Evolutionary conservation across 148 eudicot genomes (phyloP).

Genomic region (Silene conica): DNA sequence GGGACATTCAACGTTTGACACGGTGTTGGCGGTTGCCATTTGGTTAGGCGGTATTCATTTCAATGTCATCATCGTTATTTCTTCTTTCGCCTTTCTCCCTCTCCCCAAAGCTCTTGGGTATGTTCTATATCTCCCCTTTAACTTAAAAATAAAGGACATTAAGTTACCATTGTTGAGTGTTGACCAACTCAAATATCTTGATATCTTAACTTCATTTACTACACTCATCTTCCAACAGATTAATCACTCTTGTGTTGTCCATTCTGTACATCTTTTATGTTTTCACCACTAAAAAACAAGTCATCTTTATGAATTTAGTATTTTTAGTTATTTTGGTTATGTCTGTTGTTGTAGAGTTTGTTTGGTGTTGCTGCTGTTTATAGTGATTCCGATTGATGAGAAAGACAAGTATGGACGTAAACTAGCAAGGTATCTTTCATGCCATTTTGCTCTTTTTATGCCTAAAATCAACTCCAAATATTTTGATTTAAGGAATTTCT

Average conservation of each 20-base stretch:
- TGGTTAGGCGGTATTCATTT: slow-evolving; percentile 78
- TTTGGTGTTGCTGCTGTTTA: slow-evolving; percentile 54
- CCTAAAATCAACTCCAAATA: not conserved
- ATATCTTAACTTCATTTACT: too few species aligned
- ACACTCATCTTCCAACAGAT: too few species aligned
- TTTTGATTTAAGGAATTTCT: not conserved
- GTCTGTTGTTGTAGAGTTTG: slow-evolving; percentile 41
- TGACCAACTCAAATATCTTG: too few species aligned
- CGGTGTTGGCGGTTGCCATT: slow-evolving; percentile 45
- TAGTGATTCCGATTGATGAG: slow-evolving; percentile 68
- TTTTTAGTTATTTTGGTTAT: too few species aligned
- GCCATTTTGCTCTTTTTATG: not conserved
- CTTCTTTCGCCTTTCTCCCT: slow-evolving; percentile 62
- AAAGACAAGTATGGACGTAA: slow-evolving; percentile 59
- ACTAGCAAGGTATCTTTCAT: slow-evolving; percentile 50
- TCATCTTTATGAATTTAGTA: too few species aligned
- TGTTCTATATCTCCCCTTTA: too few species aligned
- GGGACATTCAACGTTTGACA: slow-evolving; percentile 27
- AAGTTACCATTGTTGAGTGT: too few species aligned
- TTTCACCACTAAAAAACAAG: too few species aligned
- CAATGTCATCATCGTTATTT: slow-evolving; percentile 33
- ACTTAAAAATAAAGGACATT: too few species aligned
- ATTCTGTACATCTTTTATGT: too few species aligned
- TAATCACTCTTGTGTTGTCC: too few species aligned
- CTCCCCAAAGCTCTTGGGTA: slow-evolving; percentile 54